Evolutionary conservation across 2,329 filamentous ascomycete species (phyloP).

Genomic region (Xylariomycetidae sp.): DNA sequence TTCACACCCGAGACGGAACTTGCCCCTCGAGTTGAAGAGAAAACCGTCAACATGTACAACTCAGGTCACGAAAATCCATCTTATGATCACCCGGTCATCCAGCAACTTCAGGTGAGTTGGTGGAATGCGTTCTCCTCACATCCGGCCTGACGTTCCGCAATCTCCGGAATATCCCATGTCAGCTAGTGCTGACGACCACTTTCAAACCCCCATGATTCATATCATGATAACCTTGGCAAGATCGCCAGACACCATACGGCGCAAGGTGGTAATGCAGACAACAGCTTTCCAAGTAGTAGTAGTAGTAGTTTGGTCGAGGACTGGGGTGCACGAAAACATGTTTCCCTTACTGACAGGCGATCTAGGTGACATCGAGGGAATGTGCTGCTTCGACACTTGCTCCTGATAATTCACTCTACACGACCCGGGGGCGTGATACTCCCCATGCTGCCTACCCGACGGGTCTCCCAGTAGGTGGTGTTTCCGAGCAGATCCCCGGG

Average conservation of each 20-base stretch:
- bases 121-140: conserved; percentile 1
- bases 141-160: not conserved
- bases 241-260: no score
- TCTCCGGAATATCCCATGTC: not conserved
- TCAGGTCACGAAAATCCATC: conserved; percentile 17
- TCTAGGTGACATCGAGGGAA: conserved; percentile 19
- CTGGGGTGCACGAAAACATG: no score
- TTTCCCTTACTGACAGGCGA: conserved; percentile 8
- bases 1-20: no score
- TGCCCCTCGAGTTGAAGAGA: not conserved
- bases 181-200: no score
- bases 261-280: no score
- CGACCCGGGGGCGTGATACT: conserved; percentile 13
- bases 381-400: conserved; percentile 17
- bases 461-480: conserved; percentile 8
- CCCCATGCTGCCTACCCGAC: conserved; percentile 17
- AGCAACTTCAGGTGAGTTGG: conserved; percentile 20
- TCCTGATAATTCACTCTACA: conserved; percentile 18
- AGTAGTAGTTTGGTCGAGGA: no score
- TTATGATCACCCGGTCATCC: conserved; percentile 16
- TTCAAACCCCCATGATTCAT: no score
- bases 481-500: conserved; percentile 14
- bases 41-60: conserved; percentile 16
- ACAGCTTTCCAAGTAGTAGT: no score
- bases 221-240: no score